These are phyloP conservation scores for Aspergillus sp. DNA, from an alignment of 2,329 filamentous ascomycete genomes.

Conservation along the genomic window DNA sequence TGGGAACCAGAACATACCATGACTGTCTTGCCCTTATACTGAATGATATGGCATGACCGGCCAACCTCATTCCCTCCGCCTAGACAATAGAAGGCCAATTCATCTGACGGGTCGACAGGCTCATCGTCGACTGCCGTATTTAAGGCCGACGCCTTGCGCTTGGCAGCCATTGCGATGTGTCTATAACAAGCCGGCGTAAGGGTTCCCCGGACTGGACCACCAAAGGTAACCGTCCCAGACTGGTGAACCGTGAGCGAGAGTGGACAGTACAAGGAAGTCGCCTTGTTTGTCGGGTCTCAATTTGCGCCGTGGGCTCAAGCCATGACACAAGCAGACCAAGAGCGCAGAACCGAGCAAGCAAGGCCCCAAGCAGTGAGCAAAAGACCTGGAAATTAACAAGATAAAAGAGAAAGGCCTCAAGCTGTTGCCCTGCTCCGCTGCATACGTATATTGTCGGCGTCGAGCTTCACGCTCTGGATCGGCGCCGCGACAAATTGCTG, in stretches of 20 bases:
- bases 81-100: slow-evolving; percentile 86
- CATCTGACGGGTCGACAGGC: slow-evolving; percentile 83
- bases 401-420: too few relatives aligned
- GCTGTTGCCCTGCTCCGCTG: too few relatives aligned
- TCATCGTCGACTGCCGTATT: slow-evolving; percentile 61
- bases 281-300: slow-evolving; percentile 6
- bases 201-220: too few relatives aligned
- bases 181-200: background rate
- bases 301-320: slow-evolving; percentile 2
- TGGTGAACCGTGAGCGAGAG: background rate
- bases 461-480: background rate
- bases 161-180: slow-evolving; percentile 69
- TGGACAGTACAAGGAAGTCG: background rate
- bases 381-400: too few relatives aligned
- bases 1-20: slow-evolving; percentile 58
- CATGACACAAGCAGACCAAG: slow-evolving; percentile 5
- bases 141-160: slow-evolving; percentile 78
- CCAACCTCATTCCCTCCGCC: slow-evolving; percentile 97
- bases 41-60: slow-evolving; percentile 91
- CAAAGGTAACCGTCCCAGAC: background rate
- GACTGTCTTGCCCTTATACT: slow-evolving; percentile 98
- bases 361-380: background rate
- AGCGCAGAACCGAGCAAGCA: background rate
- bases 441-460: background rate
- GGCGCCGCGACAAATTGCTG: slow-evolving; percentile 2